These are phyloP conservation scores for Fragilaria crotonensis DNA, from an alignment of 108 stramenopile genomes.

Conservation along the genomic window DNA sequence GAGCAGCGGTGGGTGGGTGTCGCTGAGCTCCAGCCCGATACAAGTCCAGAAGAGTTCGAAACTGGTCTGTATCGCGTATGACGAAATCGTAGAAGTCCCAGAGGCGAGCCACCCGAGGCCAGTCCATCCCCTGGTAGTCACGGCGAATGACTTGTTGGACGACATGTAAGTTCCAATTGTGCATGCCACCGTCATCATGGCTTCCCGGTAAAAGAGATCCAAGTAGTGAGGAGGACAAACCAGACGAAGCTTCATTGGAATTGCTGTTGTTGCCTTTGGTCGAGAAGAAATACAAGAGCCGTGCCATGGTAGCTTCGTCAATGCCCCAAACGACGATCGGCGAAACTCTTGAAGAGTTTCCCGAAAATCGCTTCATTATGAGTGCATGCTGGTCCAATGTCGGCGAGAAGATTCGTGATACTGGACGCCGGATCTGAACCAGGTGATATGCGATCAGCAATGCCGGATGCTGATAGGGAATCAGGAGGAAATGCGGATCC, in stretches of 20 bases:
- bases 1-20: conserved; percentile 47
- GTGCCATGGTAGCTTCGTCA: conserved; percentile 76
- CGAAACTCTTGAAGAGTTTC: conserved; percentile 61
- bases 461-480: background rate
- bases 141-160: conserved; percentile 72
- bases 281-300: conserved; percentile 80
- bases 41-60: conserved; percentile 65
- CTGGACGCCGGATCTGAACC: conserved; percentile 35
- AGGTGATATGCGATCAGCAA: conserved; percentile 6
- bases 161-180: conserved; percentile 84
- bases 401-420: conserved; percentile 67
- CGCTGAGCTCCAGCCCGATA: conserved; percentile 62
- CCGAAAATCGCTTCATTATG: conserved; percentile 54
- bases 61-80: conserved; percentile 59
- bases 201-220: conserved; percentile 46
- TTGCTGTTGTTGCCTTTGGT: conserved; percentile 26
- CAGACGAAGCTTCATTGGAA: conserved; percentile 31
- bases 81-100: conserved; percentile 86
- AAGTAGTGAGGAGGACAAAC: conserved; percentile 49
- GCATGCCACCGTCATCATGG: conserved; percentile 5
- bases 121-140: conserved; percentile 75
- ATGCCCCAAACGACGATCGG: conserved; percentile 13
- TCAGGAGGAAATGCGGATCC: background rate
- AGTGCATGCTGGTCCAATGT: conserved; percentile 84
- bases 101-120: conserved; percentile 64